Evolutionary conservation across 1,284 basidiomycete species (phyloP).

Genomic region (Blastosporella zonata): DNA sequence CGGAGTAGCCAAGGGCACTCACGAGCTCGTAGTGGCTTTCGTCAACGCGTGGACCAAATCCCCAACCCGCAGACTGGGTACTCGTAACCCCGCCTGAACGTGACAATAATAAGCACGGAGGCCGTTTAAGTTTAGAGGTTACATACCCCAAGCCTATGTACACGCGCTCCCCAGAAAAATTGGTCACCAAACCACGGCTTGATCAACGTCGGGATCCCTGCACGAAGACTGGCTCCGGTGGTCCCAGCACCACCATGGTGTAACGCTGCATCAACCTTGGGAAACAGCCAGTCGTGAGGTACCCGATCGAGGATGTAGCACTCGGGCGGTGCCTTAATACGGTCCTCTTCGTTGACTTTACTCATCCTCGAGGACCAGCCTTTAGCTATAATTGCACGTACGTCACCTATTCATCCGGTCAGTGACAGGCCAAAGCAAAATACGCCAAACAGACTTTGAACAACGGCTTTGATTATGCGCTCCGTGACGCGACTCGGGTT

Average conservation of each 20-base stretch:
- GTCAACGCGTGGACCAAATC: constrained; percentile 53
- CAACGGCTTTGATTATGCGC: constrained; percentile 64
- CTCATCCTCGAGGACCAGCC: constrained; percentile 71
- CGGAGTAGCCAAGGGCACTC: constrained; percentile 17
- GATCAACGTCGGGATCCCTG: constrained; percentile 75
- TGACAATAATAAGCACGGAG: not conserved
- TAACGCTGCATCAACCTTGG: constrained; percentile 61
- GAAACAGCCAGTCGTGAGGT: constrained; percentile 83
- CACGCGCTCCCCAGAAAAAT: constrained; percentile 71
- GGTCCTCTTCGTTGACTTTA: constrained; percentile 32
- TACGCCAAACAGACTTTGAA: constrained; percentile 40
- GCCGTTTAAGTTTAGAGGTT: not conserved
- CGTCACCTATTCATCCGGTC: constrained; percentile 40
- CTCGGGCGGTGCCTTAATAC: constrained; percentile 41
- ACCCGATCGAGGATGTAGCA: constrained; percentile 59
- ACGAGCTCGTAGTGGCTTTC: constrained; percentile 52
- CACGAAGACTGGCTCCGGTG: constrained; percentile 63
- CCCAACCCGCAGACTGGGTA: constrained; percentile 45
- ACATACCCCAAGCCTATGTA: constrained; percentile 57
- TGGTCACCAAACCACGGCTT: constrained; percentile 73
- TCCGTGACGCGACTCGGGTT: constrained; percentile 62
- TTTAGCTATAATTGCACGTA: constrained; percentile 73
- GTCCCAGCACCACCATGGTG: constrained; percentile 77
- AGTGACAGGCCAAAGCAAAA: constrained; percentile 3
- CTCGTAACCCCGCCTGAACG: constrained; percentile 43